phyloP scores from a whole-genome alignment of 441 rosid species.

The Sinapis alba region DNA sequence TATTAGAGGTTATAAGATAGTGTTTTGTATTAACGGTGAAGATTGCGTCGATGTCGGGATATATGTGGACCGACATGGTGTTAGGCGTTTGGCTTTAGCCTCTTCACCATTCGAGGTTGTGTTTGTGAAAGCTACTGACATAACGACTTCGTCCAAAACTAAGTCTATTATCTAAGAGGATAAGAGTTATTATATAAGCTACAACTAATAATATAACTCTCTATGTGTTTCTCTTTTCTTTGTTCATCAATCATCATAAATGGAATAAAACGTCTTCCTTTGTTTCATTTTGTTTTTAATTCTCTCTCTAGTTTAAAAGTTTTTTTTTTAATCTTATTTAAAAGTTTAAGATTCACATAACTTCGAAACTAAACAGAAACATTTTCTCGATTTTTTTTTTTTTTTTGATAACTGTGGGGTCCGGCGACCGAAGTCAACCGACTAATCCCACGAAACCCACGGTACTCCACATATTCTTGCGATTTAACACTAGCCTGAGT shows the following conservation, averaged over 20 bases:
- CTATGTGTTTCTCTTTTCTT: background rate
- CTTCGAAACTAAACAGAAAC: no score
- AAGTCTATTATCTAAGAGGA: background rate
- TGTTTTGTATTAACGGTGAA: background rate
- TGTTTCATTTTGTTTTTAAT: background rate
- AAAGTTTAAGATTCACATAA: no score
- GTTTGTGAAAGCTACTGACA: background rate
- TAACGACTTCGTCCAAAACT: background rate
- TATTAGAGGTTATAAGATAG: background rate
- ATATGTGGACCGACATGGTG: constrained; percentile 12
- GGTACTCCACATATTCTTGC: no score
- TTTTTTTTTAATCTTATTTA: no score
- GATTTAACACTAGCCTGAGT: no score
- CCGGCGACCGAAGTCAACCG: no score
- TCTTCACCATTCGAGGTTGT: background rate
- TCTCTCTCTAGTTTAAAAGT: background rate
- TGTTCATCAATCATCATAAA: background rate
- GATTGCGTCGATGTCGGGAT: background rate
- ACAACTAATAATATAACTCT: background rate
- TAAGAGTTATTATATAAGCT: background rate
- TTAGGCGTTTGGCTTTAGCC: constrained; percentile 45
- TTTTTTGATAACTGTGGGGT: no score
- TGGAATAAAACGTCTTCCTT: background rate
- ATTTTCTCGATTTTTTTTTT: no score
- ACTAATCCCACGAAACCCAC: no score